These are phyloP conservation scores for Myrica gale DNA, from an alignment of 306 rosid genomes.

Conservation along the genomic window DNA sequence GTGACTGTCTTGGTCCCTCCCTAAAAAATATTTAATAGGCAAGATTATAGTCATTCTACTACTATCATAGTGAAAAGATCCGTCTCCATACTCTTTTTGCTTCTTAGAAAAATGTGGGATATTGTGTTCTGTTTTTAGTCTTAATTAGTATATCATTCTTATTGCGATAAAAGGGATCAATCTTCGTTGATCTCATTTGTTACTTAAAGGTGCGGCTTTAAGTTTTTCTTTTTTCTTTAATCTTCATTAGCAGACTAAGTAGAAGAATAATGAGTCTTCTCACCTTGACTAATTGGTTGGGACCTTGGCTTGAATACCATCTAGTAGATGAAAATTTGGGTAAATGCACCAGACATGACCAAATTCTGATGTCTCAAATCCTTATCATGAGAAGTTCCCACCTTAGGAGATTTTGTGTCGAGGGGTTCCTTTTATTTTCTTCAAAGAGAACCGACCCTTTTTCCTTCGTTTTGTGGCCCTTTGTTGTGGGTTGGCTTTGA, in stretches of 20 bases:
- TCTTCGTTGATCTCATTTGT: too few species aligned
- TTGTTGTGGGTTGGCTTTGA: not conserved
- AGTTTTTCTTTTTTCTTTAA: not conserved
- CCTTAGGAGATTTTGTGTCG: slow-evolving; percentile 8
- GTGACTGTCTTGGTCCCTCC: too few species aligned
- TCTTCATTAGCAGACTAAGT: not conserved
- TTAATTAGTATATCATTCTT: too few species aligned
- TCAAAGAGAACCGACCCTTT: not conserved
- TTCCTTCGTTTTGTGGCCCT: not conserved
- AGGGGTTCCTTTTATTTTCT: not conserved
- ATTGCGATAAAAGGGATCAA: too few species aligned
- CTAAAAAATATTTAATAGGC: too few species aligned
- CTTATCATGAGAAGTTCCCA: slow-evolving; percentile 5
- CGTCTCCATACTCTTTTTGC: too few species aligned
- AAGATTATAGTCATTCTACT: too few species aligned
- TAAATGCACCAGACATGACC: not conserved
- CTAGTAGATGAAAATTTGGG: not conserved
- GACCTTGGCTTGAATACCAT: slow-evolving; percentile 11
- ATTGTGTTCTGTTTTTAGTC: too few species aligned
- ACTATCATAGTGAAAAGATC: too few species aligned
- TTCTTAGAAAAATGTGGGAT: too few species aligned
- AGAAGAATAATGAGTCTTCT: not conserved
- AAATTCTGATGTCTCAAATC: slow-evolving; percentile 18
- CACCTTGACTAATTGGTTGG: slow-evolving; percentile 20
- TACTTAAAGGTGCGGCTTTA: too few species aligned